phyloP scores from a whole-genome alignment of 345 rosid genomes.

The Bruguiera sexangula region DNA sequence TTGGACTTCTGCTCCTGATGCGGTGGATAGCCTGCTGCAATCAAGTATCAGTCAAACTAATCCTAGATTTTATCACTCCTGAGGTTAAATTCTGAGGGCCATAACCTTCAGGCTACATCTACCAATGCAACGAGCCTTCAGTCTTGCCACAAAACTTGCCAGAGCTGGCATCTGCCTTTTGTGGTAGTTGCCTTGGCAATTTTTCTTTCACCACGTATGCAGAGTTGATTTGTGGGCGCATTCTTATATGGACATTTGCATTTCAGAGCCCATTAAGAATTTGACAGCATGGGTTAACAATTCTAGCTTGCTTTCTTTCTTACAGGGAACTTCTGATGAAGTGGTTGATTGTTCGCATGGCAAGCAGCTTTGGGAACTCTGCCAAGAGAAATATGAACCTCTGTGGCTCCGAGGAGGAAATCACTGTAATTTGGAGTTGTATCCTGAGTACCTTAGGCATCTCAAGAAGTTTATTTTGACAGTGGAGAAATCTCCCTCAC shows the following conservation, averaged over 20 bases:
- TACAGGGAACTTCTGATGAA: constrained; percentile 88
- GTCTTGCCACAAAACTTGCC: no score
- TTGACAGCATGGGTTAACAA: neutral
- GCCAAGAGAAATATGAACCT: constrained; percentile 92
- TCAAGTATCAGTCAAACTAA: neutral
- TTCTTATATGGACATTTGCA: neutral
- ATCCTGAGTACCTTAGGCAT: constrained; percentile 82
- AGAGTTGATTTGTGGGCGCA: neutral
- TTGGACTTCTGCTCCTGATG: neutral
- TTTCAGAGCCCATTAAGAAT: neutral
- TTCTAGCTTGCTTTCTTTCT: neutral
- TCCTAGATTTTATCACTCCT: neutral
- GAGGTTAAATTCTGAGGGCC: neutral
- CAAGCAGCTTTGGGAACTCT: constrained; percentile 93
- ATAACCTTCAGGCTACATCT: neutral
- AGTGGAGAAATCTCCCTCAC: constrained; percentile 75
- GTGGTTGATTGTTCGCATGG: constrained; percentile 95
- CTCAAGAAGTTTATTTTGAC: constrained; percentile 77
- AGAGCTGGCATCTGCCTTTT: neutral
- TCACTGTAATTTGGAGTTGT: constrained; percentile 81
- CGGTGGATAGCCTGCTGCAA: neutral
- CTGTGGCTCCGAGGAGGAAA: constrained; percentile 89
- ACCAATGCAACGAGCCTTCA: neutral
- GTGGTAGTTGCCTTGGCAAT: neutral
- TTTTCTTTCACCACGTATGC: neutral